A percentile compares a stretch with the other conserved stretches of the same genome.
Evolutionary conservation across 2,329 filamentous ascomycete species (phyloP).

Genomic region (Tothia fuscella): DNA sequence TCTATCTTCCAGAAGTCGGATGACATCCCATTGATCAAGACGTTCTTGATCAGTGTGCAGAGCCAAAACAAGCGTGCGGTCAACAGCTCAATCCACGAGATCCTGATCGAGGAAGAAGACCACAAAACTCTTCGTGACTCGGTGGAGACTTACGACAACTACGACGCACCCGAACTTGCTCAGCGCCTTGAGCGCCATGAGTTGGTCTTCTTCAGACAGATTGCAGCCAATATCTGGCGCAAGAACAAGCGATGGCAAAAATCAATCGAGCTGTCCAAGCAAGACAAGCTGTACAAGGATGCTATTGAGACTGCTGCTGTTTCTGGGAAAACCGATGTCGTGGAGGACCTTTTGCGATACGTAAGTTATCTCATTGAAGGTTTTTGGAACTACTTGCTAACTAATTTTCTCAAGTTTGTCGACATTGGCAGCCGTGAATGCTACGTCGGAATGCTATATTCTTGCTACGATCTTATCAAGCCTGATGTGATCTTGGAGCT

Average conservation of each 20-base stretch:
- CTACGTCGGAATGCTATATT: conserved; percentile 99
- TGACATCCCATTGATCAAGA: conserved; percentile 96
- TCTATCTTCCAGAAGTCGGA: conserved; percentile 98
- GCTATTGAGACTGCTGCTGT: conserved; percentile 95
- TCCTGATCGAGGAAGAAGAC: conserved; percentile 97
- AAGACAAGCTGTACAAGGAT: conserved; percentile 99
- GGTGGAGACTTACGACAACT: conserved; percentile 98
- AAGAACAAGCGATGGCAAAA: conserved; percentile 99
- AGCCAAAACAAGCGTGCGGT: conserved; percentile 95
- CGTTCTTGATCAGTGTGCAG: conserved; percentile 94
- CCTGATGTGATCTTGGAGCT: conserved; percentile 89
- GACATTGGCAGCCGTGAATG: conserved; percentile 98
- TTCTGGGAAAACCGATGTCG: conserved; percentile 78
- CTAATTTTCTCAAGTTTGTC: conserved; percentile 61
- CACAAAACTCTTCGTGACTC: conserved; percentile 98
- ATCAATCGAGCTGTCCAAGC: conserved; percentile 92
- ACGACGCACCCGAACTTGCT: conserved; percentile 87
- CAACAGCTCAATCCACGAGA: conserved; percentile 94
- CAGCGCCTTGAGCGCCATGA: conserved; percentile 93
- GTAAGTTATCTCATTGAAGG: conserved; percentile 52
- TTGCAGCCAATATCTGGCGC: conserved; percentile 95
- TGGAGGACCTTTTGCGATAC: conserved; percentile 91
- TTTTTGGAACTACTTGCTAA: no score
- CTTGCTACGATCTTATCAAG: conserved; percentile 93
- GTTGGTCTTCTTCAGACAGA: conserved; percentile 97